Evolutionary conservation across 192 early-diverging fungal genomes (phyloP), one percentile per base, ranked within the genome.

Genomic region (Backusella mclennaniae): DNA sequence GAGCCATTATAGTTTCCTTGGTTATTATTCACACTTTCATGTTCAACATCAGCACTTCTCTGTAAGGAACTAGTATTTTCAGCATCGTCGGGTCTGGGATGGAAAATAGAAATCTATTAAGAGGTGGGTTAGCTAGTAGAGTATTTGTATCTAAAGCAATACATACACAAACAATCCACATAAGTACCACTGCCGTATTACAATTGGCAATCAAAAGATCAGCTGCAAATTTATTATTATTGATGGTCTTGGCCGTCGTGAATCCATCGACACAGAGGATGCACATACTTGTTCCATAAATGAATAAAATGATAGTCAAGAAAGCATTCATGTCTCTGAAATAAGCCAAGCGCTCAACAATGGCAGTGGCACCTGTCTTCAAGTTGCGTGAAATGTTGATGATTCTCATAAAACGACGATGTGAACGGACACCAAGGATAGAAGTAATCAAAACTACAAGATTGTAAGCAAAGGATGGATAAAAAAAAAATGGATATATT

Each of bases 241-340:
- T 73, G 12, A 80, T 80, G 6, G 35, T 35, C 21, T 49, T 12
- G 23, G 33, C 52, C 11, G 59, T 17, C 8, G 79, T 80, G 14
- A 80, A 59, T 17, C 81, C 81, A 31, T 83, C 81, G 15, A 68
- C 74, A 49, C 81, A 79, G n/a, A 83, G 35, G 19, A 79, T 83
- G 11, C 79, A 35, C 14, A 83, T 73, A 4, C 75, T 77, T 23
- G 66, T 3, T 14, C 77, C 77, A 66, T 76, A 78, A 26, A 66
- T 14, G 63, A 79, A 69, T 19, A 83, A 53, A n/a, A 56, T 31
- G 35, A 76, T 17, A 1, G 68, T 75, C 23, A 83, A 42, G 38
- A 83, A 67, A 4, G 42, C 49, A 38, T 83, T 83, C 77, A 79
- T 79, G 4, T 77, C 77, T 71, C 70, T 79, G 35, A 83, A 83